Base-by-base conservation (phyloP, 164 flowering plant species). In the Magnolia changhungtana region DNA sequence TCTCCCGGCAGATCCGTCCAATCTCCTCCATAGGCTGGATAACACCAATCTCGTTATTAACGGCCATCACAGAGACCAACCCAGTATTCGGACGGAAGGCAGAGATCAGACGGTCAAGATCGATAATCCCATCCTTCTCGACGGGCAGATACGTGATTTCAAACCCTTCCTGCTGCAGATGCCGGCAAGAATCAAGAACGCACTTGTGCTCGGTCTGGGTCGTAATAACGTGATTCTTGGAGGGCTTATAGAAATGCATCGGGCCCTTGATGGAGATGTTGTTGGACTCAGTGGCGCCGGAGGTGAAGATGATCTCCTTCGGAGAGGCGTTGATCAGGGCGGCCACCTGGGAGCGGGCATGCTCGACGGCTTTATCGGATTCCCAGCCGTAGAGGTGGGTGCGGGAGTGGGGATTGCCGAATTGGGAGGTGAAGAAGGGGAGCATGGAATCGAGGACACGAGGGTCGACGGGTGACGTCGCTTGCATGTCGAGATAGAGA, bases 181-280 rank as follows among this genome's bases (percentile, higher is more conserved):
- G 97, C 21, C 98, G 87, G 80, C 98, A 92, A 2, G 98, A 92
- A 58, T 96, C 99, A 49, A 96, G 89, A 8, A 96, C 99, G 74
- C 98, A 96, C 87, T 92, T 92, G 83, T 96, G 99, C 92, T 96
- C 99, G 7, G 98, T 96, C 84, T 96, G 98, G 20, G 98, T 91
- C 68, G 99, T 96, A 78, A 96, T 85, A 21, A 96, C 90, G 61
- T 96, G 99, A 21, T 87, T 86, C 83, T 90, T 92, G 79, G 89
- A 89, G 23, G 88, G 93, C 78, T 67, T 83, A 80, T 96, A 86
- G 81, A 94, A 94, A 72, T 87, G 94, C 91, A 92, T 87, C 13
- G 88, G 82, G 1, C 99, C 99, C 81, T 96, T 96, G 64, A 94
- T 86, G 23, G 99, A 91, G 66, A 96, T 88, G 82, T 96, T 96